Evolutionary conservation across 345 rosid genomes (phyloP).

Genomic region (Diplotaxis tenuifolia): DNA sequence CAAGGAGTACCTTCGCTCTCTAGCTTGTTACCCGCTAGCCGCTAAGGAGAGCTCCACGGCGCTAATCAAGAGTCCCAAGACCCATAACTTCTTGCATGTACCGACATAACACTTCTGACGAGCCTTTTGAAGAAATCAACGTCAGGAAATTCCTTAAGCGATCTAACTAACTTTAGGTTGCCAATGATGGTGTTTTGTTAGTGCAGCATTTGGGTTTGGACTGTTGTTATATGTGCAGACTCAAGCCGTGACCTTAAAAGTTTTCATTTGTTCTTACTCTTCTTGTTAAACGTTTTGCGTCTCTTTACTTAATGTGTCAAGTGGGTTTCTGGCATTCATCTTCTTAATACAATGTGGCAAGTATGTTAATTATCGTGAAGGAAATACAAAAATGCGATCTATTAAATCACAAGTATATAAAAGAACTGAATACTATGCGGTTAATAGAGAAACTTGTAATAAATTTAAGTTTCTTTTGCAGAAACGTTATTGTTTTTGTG

Average conservation of each 20-base stretch:
- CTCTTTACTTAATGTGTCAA: not conserved
- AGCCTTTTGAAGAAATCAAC: not conserved
- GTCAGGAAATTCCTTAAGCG: not conserved
- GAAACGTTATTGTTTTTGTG: not conserved
- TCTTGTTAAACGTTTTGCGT: not conserved
- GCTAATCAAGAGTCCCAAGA: conserved; percentile 4
- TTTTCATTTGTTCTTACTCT: not conserved
- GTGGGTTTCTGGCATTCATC: not conserved
- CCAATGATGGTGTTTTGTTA: conserved; percentile 11
- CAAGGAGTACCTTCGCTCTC: conserved; percentile 92
- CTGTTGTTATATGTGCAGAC: not conserved
- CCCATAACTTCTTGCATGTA: not conserved
- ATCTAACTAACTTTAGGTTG: conserved; percentile 18
- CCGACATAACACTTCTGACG: not conserved
- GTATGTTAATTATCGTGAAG: not conserved
- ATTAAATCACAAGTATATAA: not conserved
- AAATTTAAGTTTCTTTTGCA: not conserved
- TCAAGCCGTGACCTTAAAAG: not conserved
- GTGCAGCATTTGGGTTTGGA: conserved; percentile 2
- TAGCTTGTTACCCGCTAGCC: conserved; percentile 60
- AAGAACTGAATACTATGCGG: not conserved
- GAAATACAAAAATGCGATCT: not conserved
- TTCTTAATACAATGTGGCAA: not conserved
- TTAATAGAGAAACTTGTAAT: not conserved
- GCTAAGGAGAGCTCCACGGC: conserved; percentile 17